Conservation (phyloP, 1,139 yeast genomes). For the Candida sp. region DNA sequence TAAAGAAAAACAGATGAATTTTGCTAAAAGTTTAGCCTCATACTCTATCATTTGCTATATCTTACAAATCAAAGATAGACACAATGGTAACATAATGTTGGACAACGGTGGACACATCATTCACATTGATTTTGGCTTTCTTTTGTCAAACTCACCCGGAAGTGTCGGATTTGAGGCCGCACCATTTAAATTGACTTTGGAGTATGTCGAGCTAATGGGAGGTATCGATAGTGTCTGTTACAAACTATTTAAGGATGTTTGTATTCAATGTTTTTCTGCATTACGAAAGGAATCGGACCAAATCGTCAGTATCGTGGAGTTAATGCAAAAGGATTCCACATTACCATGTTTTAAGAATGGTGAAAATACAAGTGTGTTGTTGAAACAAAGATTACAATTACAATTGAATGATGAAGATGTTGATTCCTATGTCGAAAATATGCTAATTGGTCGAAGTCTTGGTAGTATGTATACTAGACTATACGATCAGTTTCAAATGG, state of each 20-base stretch:
- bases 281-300: conserved; percentile 71
- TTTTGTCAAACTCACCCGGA: conserved; percentile 92
- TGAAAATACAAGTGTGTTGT: conserved; percentile 70
- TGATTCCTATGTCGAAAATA: conserved; percentile 72
- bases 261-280: conserved; percentile 72
- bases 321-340: conserved; percentile 89
- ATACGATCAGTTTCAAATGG: conserved; percentile 90
- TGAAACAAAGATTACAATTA: conserved; percentile 78
- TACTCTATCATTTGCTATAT: conserved; percentile 90
- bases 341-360: conserved; percentile 93
- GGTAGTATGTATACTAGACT: conserved; percentile 90
- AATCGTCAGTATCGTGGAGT: conserved; percentile 75
- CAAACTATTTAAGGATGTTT: conserved; percentile 52
- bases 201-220: conserved; percentile 83
- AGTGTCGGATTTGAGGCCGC: conserved; percentile 97
- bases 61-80: conserved; percentile 91
- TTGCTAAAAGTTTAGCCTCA: conserved; percentile 81
- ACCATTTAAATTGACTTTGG: conserved; percentile 87
- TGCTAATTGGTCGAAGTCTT: conserved; percentile 71
- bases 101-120: conserved; percentile 94
- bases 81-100: conserved; percentile 92
- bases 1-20: conserved; percentile 76
- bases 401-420: conserved; percentile 71
- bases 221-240: conserved; percentile 65
- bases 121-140: conserved; percentile 94